Evolutionary conservation across 1,284 basidiomycete species (phyloP).

Genomic region (Ceratobasidium sp.): DNA sequence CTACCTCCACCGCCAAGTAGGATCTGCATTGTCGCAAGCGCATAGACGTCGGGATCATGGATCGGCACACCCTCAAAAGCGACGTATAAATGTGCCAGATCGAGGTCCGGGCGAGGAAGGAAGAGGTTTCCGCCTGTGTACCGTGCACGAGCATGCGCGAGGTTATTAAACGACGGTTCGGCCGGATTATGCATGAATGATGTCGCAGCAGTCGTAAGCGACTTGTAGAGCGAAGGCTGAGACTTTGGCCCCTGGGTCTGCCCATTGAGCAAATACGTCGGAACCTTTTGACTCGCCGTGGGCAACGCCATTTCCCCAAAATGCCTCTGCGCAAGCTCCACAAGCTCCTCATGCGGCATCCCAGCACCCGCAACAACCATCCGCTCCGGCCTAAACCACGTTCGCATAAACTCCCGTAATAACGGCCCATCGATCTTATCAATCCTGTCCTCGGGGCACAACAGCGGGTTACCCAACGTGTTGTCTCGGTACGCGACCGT

Average conservation of each 20-base stretch:
- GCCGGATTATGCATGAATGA: conserved; percentile 63
- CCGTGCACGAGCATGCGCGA: conserved; percentile 63
- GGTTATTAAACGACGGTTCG: conserved; percentile 53
- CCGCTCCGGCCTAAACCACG: conserved; percentile 92
- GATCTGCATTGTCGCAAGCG: conserved; percentile 94
- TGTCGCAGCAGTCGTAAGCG: conserved; percentile 75
- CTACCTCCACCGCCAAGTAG: conserved; percentile 94
- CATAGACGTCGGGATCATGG: conserved; percentile 93
- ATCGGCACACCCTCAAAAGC: conserved; percentile 94
- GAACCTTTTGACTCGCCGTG: conserved; percentile 55
- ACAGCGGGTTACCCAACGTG: conserved; percentile 88
- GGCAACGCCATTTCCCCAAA: conserved; percentile 77
- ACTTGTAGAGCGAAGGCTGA: conserved; percentile 68
- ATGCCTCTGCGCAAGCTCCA: conserved; percentile 83
- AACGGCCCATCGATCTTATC: conserved; percentile 72
- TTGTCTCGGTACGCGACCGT: conserved; percentile 82
- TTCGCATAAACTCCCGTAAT: conserved; percentile 74
- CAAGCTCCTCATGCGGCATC: conserved; percentile 88
- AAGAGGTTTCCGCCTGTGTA: conserved; percentile 90
- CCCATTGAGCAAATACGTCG: conserved; percentile 63
- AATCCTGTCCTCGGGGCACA: conserved; percentile 89
- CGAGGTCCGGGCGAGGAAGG: conserved; percentile 72
- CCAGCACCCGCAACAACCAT: conserved; percentile 96
- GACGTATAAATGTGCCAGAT: conserved; percentile 94
- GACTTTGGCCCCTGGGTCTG: conserved; percentile 55